Conservation (phyloP, 176 grass and related monocot species). For the Dactylis glomerata region DNA sequence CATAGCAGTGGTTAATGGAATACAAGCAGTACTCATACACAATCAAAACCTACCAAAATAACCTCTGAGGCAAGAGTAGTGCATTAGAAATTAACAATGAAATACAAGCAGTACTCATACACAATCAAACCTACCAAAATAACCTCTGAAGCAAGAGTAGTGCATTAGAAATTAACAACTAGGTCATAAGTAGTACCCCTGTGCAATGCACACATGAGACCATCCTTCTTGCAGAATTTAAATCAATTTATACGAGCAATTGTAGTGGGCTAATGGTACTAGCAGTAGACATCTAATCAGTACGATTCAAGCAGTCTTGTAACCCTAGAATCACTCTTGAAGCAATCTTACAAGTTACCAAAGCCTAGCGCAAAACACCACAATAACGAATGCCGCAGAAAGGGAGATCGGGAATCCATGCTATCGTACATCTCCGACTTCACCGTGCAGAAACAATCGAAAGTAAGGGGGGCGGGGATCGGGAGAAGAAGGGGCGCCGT, state of each 20-base stretch:
- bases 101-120: neutral
- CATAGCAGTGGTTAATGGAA: neutral
- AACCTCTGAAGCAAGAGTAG: neutral
- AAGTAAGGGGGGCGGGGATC: neutral
- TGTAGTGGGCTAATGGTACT: neutral
- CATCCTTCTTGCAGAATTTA: neutral
- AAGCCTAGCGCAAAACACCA: conserved; percentile 9
- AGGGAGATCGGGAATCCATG: neutral
- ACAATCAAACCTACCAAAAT: conserved; percentile 5
- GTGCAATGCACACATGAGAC: neutral
- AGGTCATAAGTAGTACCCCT: neutral
- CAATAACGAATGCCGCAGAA: neutral
- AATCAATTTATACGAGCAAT: neutral
- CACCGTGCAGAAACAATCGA: neutral
- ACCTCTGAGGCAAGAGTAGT: neutral
- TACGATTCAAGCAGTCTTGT: neutral
- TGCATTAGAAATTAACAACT: neutral
- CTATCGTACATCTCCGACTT: neutral
- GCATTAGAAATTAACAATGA: too few species aligned
- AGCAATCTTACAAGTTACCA: neutral
- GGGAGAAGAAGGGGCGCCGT: neutral
- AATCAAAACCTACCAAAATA: neutral
- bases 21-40: neutral
- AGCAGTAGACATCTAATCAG: neutral
- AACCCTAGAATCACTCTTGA: neutral